phyloP scores from a whole-genome alignment of 2,329 filamentous ascomycete species.

The Trichoderma arundinaceum region DNA sequence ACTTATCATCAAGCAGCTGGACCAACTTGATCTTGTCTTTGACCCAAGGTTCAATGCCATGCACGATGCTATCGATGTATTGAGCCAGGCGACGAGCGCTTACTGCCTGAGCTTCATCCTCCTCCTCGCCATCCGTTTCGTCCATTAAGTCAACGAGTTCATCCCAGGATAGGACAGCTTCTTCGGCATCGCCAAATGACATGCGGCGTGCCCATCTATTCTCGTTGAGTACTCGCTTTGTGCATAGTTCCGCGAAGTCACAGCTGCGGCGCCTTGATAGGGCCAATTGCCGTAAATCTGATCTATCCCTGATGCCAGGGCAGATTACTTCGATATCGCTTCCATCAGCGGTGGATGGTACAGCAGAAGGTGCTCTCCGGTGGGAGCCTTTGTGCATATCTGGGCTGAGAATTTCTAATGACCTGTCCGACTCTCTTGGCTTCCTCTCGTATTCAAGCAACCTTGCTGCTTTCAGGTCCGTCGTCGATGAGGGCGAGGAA shows the following conservation, averaged over 20 bases:
- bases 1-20: conserved; percentile 64
- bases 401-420: conserved; percentile 43
- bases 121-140: conserved; percentile 37
- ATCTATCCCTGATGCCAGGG: conserved; percentile 37
- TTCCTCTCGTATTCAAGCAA: conserved; percentile 37
- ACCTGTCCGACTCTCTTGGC: conserved; percentile 38
- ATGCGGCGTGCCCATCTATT: conserved; percentile 72
- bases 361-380: conserved; percentile 57
- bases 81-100: conserved; percentile 62
- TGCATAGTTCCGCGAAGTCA: conserved; percentile 43
- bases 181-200: conserved; percentile 77
- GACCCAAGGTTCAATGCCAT: conserved; percentile 66
- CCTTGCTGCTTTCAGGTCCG: conserved; percentile 36
- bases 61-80: conserved; percentile 58
- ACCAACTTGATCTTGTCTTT: conserved; percentile 61
- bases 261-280: conserved; percentile 69
- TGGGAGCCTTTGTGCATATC: conserved; percentile 53
- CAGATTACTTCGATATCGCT: conserved; percentile 36
- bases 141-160: conserved; percentile 55
- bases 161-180: conserved; percentile 73
- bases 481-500: conserved; percentile 40
- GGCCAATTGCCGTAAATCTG: conserved; percentile 51
- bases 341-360: conserved; percentile 65
- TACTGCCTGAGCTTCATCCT: conserved; percentile 51
- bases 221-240: conserved; percentile 54